Evolutionary conservation across 2,329 filamentous ascomycete genomes (phyloP).

Genomic region (Blastomyces silverae): DNA sequence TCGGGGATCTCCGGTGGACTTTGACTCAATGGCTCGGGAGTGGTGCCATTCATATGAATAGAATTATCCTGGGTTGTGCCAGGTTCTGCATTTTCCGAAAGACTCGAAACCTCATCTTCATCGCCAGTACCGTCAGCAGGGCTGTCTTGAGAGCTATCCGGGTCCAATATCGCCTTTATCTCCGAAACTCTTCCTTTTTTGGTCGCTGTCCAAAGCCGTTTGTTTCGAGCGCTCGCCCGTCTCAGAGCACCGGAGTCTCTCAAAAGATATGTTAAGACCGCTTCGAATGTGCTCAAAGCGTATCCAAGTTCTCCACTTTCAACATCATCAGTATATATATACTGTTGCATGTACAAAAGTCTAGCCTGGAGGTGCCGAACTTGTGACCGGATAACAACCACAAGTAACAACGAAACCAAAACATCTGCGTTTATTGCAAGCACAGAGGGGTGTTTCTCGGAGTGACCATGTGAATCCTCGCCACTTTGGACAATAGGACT

Average conservation of each 20-base stretch:
- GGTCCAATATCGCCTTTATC: slow-evolving; percentile 73
- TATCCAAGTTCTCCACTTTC: slow-evolving; percentile 96
- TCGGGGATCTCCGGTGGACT: slow-evolving; percentile 24
- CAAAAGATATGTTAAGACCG: slow-evolving; percentile 79
- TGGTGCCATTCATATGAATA: slow-evolving; percentile 24
- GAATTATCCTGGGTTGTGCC: slow-evolving; percentile 25
- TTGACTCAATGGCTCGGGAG: slow-evolving; percentile 21
- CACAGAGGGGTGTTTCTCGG: slow-evolving; percentile 49
- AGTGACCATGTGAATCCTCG: slow-evolving; percentile 33
- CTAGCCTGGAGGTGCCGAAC: slow-evolving; percentile 81
- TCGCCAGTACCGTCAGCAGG: slow-evolving; percentile 38
- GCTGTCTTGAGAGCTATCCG: slow-evolving; percentile 46
- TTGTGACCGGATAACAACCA: slow-evolving; percentile 87
- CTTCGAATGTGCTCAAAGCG: slow-evolving; percentile 90
- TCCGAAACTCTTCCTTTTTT: slow-evolving; percentile 68
- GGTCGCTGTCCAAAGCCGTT: slow-evolving; percentile 77
- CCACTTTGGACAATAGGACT: slow-evolving; percentile 38
- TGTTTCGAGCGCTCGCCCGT: slow-evolving; percentile 78
- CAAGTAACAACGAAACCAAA: slow-evolving; percentile 79
- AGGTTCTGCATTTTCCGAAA: slow-evolving; percentile 32
- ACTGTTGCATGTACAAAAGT: slow-evolving; percentile 90
- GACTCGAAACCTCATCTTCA: slow-evolving; percentile 25
- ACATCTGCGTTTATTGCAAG: slow-evolving; percentile 79
- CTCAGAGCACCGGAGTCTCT: slow-evolving; percentile 74
- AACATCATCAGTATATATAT: slow-evolving; percentile 96